Evolutionary conservation across 306 rosid species (phyloP), one percentile per base, ranked within the genome.

Genomic region (Amphicarpaea edgeworthii): DNA sequence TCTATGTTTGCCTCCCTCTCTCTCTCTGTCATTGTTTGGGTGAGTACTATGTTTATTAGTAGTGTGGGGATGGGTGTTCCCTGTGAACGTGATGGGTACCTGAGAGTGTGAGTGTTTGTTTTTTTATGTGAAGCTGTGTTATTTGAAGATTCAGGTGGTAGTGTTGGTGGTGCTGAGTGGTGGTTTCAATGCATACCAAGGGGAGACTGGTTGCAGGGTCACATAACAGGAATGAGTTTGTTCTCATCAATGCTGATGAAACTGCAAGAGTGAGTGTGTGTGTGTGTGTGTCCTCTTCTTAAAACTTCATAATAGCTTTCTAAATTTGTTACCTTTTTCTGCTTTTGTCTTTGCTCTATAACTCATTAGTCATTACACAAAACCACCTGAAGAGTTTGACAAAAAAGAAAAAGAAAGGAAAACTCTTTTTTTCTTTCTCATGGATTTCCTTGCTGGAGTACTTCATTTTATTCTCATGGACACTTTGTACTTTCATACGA

Each of bases 181-280:
- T 50, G 28, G 47, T 65, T 77, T 62, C 57, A 1, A 91, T 91
- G 94, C 89, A 85, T 49, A 87, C 92, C 66, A 86, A 86, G 57
- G 92, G 97, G 32, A 65, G 89, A 68, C 82, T 91, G 7, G 46
- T 91, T 83, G 92, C 97, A 1, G 94, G 97, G 12, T 91, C 97
- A 53, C 97, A 89, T 76, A 89, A 89, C 80, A 86, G 93, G 82
- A 89, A 91, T 64, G 97, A 89, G 81, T 91, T 91, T 76, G 86
- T 91, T 77, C 88, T 89, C 38, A 89, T 91, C 93, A 86, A 89
- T 84, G 97, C 94, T 4, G 97, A 89, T 81, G 94, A 89, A 59
- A 84, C 83, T 87, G 79, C 93, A 51, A 77, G 93, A 72, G 96
- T 89, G 70, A 84, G 91, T 84, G 86, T 84, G 26, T n/a, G n/a